Percentiles rank a stretch among this genome's conserved stretches.
phyloP scores from a whole-genome alignment of 345 rosid species.

The Eucalyptus regnans region DNA sequence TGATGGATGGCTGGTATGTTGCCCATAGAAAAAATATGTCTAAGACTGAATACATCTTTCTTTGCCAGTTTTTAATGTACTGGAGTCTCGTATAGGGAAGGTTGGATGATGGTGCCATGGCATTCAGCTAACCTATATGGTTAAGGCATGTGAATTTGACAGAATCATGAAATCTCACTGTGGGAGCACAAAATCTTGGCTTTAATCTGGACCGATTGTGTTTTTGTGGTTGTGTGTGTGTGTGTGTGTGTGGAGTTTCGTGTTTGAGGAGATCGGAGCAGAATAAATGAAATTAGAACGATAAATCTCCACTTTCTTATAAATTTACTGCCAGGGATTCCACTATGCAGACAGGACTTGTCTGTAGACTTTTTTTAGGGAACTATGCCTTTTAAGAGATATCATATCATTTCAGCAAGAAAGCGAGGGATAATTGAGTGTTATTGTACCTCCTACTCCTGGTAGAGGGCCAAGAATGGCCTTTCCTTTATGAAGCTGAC shows the following conservation, averaged over 20 bases:
- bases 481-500: neutral
- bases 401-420: neutral
- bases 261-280: neutral
- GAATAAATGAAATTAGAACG: neutral
- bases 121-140: neutral
- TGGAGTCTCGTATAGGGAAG: neutral
- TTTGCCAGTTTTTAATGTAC: neutral
- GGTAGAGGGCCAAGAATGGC: neutral
- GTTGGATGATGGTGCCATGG: neutral
- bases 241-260: neutral
- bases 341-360: neutral
- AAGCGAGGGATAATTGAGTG: neutral
- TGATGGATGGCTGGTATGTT: constrained; percentile 86
- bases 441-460: neutral
- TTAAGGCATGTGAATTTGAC: neutral
- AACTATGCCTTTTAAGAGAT: neutral
- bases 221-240: neutral
- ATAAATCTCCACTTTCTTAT: neutral
- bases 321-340: neutral
- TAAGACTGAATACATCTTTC: neutral
- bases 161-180: neutral
- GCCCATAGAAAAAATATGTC: neutral
- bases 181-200: neutral
- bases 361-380: neutral
- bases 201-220: neutral